These are phyloP conservation scores for Aureobasidium zeae DNA, from an alignment of 2,329 filamentous ascomycete genomes.

Conservation along the genomic window DNA sequence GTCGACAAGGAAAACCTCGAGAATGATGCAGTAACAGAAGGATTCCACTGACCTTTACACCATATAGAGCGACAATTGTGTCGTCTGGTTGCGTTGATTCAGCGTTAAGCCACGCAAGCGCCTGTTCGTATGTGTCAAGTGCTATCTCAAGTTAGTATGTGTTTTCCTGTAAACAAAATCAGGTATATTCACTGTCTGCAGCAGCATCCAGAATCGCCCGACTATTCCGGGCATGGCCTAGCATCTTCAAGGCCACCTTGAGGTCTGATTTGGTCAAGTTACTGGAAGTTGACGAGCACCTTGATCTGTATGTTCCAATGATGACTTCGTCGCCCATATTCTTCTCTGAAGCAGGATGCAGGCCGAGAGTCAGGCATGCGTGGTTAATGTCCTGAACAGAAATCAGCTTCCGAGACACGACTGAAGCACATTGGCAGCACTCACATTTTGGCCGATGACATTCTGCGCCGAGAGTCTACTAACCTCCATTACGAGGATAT, in stretches of 20 bases:
- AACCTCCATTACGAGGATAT: constrained; percentile 49
- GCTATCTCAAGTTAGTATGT: constrained; percentile 26
- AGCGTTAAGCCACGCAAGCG: constrained; percentile 52
- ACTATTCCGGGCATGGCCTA: constrained; percentile 51
- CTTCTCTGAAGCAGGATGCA: constrained; percentile 37
- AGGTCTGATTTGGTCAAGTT: constrained; percentile 37
- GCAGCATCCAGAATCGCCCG: constrained; percentile 49
- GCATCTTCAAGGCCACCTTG: constrained; percentile 48
- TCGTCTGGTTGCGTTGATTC: constrained; percentile 42
- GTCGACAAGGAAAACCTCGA: neutral
- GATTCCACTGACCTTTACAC: constrained; percentile 42
- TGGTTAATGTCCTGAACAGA: constrained; percentile 39
- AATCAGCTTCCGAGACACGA: neutral
- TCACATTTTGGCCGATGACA: constrained; percentile 39
- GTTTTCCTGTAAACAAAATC: neutral
- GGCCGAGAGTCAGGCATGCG: constrained; percentile 52
- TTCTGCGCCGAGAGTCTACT: constrained; percentile 50
- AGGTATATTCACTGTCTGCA: constrained; percentile 38
- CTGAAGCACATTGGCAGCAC: constrained; percentile 17
- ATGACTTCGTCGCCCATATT: constrained; percentile 50
- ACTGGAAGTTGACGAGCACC: constrained; percentile 22
- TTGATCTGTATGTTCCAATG: constrained; percentile 51
- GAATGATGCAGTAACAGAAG: neutral
- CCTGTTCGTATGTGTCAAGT: constrained; percentile 54
- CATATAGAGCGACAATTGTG: constrained; percentile 48